phyloP scores from a whole-genome alignment of 352 stramenopile genomes.

The Pythium chondricola region DNA sequence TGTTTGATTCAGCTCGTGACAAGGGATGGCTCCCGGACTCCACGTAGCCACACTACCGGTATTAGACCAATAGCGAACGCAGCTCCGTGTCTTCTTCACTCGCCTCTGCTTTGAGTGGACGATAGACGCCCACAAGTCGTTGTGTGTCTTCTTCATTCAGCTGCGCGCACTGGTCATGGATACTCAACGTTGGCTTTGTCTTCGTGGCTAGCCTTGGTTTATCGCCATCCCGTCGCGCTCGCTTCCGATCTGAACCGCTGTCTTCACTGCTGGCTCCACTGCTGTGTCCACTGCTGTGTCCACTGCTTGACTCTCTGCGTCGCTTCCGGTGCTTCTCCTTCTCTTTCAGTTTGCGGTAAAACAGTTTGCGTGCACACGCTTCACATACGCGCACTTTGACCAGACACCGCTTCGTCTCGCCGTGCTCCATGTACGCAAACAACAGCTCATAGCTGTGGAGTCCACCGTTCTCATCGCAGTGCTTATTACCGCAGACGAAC shows the following conservation, averaged over 20 bases:
- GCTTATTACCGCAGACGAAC: conserved; percentile 72
- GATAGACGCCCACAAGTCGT: too few relatives aligned
- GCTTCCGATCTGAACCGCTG: background rate
- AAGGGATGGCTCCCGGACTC: conserved; percentile 75
- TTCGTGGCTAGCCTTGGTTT: background rate
- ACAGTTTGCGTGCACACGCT: conserved; percentile 58
- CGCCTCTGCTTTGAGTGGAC: background rate
- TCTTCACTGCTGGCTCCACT: background rate
- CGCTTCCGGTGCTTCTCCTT: conserved; percentile 10
- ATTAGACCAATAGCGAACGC: background rate
- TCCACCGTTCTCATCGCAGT: conserved; percentile 32
- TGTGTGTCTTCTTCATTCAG: background rate
- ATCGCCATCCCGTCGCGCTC: background rate
- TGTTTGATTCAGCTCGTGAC: conserved; percentile 68
- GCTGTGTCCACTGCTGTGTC: conserved; percentile 8
- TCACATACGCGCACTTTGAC: conserved; percentile 75
- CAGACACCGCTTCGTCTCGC: conserved; percentile 55
- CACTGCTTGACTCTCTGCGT: background rate
- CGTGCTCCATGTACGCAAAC: conserved; percentile 71
- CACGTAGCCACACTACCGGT: conserved; percentile 16
- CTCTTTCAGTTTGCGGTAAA: conserved; percentile 50
- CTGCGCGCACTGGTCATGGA: background rate
- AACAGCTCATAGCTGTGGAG: conserved; percentile 77
- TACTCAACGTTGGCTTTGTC: background rate
- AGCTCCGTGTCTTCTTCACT: background rate